Evolutionary conservation across 1,139 yeast genomes (phyloP).

Genomic region (Suhomyces bokatorum): DNA sequence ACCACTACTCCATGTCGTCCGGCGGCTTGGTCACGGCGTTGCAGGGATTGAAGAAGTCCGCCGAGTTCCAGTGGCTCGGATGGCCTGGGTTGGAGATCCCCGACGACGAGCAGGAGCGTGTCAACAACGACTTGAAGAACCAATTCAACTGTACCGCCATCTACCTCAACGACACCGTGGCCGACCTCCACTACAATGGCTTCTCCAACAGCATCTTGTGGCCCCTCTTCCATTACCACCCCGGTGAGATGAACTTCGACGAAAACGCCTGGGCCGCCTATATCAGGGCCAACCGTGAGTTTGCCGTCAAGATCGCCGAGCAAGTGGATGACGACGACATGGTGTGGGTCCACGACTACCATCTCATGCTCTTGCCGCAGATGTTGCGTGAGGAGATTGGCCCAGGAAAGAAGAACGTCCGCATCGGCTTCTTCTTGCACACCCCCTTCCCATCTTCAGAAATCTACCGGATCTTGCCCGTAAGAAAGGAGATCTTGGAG

Average conservation of each 20-base stretch:
- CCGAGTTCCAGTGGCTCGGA: conserved; percentile 95
- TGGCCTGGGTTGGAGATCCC: conserved; percentile 96
- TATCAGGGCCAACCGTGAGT: conserved; percentile 84
- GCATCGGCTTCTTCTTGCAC: conserved; percentile 91
- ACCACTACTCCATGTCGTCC: conserved; percentile 80
- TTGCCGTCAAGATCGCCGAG: conserved; percentile 73
- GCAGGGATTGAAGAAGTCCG: conserved; percentile 82
- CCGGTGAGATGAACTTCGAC: conserved; percentile 98
- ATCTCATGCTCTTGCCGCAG: conserved; percentile 90
- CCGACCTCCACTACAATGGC: conserved; percentile 96
- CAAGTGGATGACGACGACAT: conserved; percentile 81
- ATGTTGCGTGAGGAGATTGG: conserved; percentile 73
- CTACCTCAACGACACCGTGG: conserved; percentile 81
- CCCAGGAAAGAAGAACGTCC: conserved; percentile 51
- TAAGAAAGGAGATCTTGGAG: conserved; percentile 83
- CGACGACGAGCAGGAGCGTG: conserved; percentile 66
- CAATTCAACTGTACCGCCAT: conserved; percentile 91
- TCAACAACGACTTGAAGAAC: conserved; percentile 66
- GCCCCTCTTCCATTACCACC: conserved; percentile 98
- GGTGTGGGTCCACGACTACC: conserved; percentile 98
- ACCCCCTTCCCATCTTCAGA: conserved; percentile 98
- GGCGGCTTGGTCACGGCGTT: conserved; percentile 97
- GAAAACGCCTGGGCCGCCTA: conserved; percentile 98
- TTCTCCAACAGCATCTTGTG: conserved; percentile 89
- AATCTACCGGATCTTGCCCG: conserved; percentile 93